A percentile compares a stretch with the other conserved stretches of the same genome.
Evolutionary conservation across 495 filamentous ascomycete genomes (phyloP).

Genomic region (Aspergillus nanangensis): DNA sequence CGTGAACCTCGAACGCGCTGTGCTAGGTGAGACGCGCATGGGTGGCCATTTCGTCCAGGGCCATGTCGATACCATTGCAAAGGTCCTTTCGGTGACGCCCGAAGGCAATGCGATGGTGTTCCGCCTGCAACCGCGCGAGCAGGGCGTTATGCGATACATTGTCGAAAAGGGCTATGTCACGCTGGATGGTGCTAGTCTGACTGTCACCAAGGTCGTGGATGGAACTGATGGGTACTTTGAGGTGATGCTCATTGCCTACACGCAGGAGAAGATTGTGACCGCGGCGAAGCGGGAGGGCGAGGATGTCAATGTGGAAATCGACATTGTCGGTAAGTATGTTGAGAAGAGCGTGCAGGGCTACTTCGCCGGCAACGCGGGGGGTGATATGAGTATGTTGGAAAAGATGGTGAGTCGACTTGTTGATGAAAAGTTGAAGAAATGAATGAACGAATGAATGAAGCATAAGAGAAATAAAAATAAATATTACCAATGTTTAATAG

Average conservation of each 20-base stretch:
- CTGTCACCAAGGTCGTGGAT: constrained; percentile 72
- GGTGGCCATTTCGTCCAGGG: constrained; percentile 72
- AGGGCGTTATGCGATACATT: constrained; percentile 69
- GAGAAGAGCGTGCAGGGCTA: constrained; percentile 79
- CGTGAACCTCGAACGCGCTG: constrained; percentile 93
- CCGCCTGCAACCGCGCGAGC: constrained; percentile 68
- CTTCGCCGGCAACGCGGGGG: constrained; percentile 46
- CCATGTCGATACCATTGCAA: constrained; percentile 86
- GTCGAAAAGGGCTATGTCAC: constrained; percentile 97
- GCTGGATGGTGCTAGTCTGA: constrained; percentile 94
- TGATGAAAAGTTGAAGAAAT: constrained; percentile 59
- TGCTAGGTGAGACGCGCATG: constrained; percentile 85
- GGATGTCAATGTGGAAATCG: constrained; percentile 92
- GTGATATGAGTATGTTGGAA: constrained; percentile 66
- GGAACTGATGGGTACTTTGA: constrained; percentile 84
- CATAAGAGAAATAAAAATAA: no score
- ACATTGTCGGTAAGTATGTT: constrained; percentile 97
- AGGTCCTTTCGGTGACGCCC: constrained; percentile 58
- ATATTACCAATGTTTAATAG: no score
- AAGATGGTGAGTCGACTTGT: constrained; percentile 79
- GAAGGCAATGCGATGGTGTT: constrained; percentile 89
- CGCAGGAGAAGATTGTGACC: constrained; percentile 86
- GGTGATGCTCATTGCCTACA: constrained; percentile 99
- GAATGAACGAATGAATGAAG: no score
- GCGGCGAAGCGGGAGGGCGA: constrained; percentile 79